These are phyloP conservation scores for Microbotryum lychnidis-dioicae DNA, from an alignment of 1,284 basidiomycete species.

Conservation along the genomic window DNA sequence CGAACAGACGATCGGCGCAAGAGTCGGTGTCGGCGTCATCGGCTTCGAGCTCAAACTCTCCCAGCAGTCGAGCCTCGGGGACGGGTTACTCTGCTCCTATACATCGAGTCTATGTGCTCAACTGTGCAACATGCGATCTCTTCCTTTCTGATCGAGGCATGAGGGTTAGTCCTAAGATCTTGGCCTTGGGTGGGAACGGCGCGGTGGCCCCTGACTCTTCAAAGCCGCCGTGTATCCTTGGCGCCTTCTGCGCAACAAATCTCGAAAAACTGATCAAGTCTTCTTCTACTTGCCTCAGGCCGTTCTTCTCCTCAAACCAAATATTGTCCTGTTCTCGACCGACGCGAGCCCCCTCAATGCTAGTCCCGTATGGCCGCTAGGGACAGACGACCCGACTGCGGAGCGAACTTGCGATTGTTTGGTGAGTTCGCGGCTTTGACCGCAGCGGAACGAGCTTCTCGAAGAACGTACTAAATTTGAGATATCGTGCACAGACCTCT, in stretches of 20 bases:
- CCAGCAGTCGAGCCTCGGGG: too few species aligned
- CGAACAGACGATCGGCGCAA: background rate
- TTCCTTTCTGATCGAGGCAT: constrained; percentile 77
- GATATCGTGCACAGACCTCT: constrained; percentile 45
- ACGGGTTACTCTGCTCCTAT: constrained; percentile 1
- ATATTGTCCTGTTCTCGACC: constrained; percentile 72
- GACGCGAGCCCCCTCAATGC: constrained; percentile 72
- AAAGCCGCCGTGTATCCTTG: background rate
- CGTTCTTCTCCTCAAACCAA: constrained; percentile 68
- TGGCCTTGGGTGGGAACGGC: background rate
- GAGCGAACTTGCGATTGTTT: constrained; percentile 59
- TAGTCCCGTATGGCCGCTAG: constrained; percentile 40
- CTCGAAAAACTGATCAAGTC: background rate
- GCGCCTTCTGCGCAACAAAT: background rate
- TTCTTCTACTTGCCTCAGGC: constrained; percentile 47
- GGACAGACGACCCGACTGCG: constrained; percentile 44
- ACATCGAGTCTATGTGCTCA: constrained; percentile 66
- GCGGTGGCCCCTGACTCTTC: background rate
- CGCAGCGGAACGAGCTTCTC: background rate
- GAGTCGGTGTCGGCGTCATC: background rate
- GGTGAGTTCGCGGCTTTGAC: background rate
- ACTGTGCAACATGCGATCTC: constrained; percentile 62
- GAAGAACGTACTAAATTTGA: background rate
- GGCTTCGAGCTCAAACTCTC: constrained; percentile 9
- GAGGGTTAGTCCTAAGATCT: constrained; percentile 55